Conservation (phyloP, 768 basidiomycete species). For the Tephrocybe sp. region DNA sequence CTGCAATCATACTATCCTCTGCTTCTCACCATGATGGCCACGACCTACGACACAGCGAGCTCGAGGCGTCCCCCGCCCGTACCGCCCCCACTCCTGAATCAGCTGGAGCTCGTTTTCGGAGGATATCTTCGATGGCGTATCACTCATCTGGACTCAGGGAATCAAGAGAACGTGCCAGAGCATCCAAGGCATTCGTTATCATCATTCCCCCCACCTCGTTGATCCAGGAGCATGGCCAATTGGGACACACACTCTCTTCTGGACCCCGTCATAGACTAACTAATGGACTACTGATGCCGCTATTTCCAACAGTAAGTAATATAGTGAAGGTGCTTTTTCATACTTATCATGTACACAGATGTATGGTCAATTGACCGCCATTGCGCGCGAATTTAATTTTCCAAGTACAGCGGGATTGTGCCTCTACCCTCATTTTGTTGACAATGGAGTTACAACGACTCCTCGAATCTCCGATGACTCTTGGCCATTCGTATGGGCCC, state of each 20-base stretch:
- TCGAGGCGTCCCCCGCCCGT: constrained; percentile 10
- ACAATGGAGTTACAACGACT: constrained; percentile 53
- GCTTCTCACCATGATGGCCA: constrained; percentile 15
- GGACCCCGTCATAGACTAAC: constrained; percentile 62
- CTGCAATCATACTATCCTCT: constrained; percentile 9
- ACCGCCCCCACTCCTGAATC: constrained; percentile 27
- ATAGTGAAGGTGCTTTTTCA: neutral
- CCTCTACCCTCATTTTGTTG: constrained; percentile 70
- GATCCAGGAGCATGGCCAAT: constrained; percentile 54
- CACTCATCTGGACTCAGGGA: constrained; percentile 48
- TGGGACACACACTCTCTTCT: constrained; percentile 56
- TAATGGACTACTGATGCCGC: constrained; percentile 73
- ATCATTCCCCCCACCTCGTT: constrained; percentile 66
- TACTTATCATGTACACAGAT: constrained; percentile 43
- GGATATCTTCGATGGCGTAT: constrained; percentile 55
- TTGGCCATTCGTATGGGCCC: constrained; percentile 73
- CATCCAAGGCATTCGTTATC: constrained; percentile 58
- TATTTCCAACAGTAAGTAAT: constrained; percentile 63
- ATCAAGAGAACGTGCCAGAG: constrained; percentile 35
- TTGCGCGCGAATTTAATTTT: constrained; percentile 81
- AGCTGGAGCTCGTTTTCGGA: constrained; percentile 38
- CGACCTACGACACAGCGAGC: constrained; percentile 8
- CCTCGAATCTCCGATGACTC: constrained; percentile 79
- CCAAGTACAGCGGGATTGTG: constrained; percentile 77
- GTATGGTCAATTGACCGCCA: constrained; percentile 73